These are phyloP conservation scores for Pinus taeda DNA, from an alignment of 75 land plant genomes.

Conservation along the genomic window DNA sequence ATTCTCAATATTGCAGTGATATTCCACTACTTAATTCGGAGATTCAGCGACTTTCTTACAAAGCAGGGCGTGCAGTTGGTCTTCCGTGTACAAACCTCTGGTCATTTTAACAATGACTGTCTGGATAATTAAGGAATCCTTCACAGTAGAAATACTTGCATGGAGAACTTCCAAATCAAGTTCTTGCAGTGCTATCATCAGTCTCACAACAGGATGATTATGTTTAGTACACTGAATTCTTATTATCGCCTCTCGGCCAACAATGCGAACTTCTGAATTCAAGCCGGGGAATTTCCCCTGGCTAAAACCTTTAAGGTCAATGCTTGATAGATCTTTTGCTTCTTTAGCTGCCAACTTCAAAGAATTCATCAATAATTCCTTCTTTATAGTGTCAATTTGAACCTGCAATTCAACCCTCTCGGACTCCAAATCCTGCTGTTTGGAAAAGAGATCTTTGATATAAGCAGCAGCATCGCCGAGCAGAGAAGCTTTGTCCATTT, in stretches of 20 bases:
- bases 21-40: not conserved
- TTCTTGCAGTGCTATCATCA: slow-evolving; percentile 77
- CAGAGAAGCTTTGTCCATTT: slow-evolving; percentile 27
- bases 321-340: not conserved
- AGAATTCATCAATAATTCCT: slow-evolving; percentile 1
- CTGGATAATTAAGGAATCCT: slow-evolving; percentile 67
- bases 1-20: not conserved
- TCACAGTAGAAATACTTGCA: slow-evolving; percentile 74
- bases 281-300: slow-evolving; percentile 24
- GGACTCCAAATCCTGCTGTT: slow-evolving; percentile 6
- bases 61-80: slow-evolving; percentile 42
- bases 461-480: slow-evolving; percentile 21
- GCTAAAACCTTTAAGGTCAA: not conserved
- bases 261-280: slow-evolving; percentile 63
- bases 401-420: slow-evolving; percentile 9
- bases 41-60: slow-evolving; percentile 23
- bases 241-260: slow-evolving; percentile 76
- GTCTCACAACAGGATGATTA: slow-evolving; percentile 64
- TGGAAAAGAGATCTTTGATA: slow-evolving; percentile 17
- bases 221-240: slow-evolving; percentile 51
- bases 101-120: slow-evolving; percentile 74
- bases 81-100: slow-evolving; percentile 35
- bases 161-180: slow-evolving; percentile 67
- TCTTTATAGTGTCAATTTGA: not conserved
- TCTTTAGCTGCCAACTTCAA: slow-evolving; percentile 8